These are phyloP conservation scores for Micractinium conductrix DNA, from an alignment of 139 green algal genomes.

Conservation along the genomic window DNA sequence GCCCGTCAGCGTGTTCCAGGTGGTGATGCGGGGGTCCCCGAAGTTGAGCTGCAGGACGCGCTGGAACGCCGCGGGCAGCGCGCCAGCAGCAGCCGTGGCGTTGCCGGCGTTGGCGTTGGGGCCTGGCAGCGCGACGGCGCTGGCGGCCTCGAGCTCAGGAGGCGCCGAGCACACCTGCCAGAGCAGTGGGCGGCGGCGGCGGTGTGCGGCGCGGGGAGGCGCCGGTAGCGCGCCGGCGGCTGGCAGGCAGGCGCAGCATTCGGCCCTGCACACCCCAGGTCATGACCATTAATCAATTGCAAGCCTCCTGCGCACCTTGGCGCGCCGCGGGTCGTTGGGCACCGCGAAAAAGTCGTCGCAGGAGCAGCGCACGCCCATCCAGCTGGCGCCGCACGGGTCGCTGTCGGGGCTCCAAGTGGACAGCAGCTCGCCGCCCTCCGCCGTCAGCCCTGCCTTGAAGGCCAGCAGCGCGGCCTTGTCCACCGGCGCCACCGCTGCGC, in stretches of 20 bases:
- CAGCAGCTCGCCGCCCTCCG: constrained; percentile 35
- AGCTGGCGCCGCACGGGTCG: constrained; percentile 52
- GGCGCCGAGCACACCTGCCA: background rate
- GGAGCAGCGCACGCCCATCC: constrained; percentile 47
- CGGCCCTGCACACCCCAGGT: background rate
- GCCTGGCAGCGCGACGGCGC: too few species aligned
- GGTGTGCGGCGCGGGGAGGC: too few species aligned
- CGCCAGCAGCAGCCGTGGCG: too few species aligned
- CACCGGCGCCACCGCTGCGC: background rate
- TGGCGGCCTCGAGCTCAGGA: background rate
- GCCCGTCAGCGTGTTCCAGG: constrained; percentile 38
- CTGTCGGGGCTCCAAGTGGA: constrained; percentile 35
- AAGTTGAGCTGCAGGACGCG: constrained; percentile 55
- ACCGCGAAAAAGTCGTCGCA: constrained; percentile 32
- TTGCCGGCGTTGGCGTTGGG: too few species aligned
- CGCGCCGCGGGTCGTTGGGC: background rate
- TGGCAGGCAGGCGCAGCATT: too few species aligned
- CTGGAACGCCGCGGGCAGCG: too few species aligned
- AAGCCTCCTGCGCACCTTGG: background rate
- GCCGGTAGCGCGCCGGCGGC: background rate
- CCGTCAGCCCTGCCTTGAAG: constrained; percentile 45
- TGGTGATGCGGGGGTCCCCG: constrained; percentile 35
- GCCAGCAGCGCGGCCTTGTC: constrained; percentile 59
- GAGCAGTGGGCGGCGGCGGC: background rate
- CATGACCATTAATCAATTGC: background rate